A percentile compares a stretch with the other conserved stretches of the same genome.
Conservation (phyloP, 1,139 yeast species). For the Wickerhamomyces sp. region DNA sequence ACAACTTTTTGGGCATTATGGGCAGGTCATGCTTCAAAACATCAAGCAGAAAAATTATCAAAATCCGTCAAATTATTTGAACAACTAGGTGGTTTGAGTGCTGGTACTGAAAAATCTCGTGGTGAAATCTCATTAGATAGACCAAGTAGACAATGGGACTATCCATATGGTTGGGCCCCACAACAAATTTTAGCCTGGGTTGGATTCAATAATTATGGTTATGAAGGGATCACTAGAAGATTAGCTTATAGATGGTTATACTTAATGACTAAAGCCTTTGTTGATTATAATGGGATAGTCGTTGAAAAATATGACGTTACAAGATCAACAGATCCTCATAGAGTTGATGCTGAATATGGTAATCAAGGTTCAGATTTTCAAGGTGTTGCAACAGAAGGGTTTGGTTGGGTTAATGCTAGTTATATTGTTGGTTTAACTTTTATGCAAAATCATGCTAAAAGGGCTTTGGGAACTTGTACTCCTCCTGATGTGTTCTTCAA, state of each 20-base stretch:
- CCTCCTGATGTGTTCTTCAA: constrained; percentile 69
- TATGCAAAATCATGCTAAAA: constrained; percentile 60
- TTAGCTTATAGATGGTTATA: constrained; percentile 83
- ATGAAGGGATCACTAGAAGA: constrained; percentile 58
- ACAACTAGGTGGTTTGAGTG: constrained; percentile 82
- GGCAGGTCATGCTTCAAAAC: constrained; percentile 68
- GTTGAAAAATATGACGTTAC: constrained; percentile 95
- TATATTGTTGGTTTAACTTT: constrained; percentile 70
- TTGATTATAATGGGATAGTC: constrained; percentile 90
- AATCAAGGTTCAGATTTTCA: constrained; percentile 91
- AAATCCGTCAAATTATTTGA: constrained; percentile 65
- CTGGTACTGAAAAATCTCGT: constrained; percentile 75
- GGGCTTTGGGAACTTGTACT: constrained; percentile 80
- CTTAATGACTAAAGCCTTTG: constrained; percentile 88
- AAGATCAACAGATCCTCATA: constrained; percentile 77
- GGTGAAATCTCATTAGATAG: constrained; percentile 66
- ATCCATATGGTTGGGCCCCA: constrained; percentile 98
- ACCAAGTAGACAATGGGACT: constrained; percentile 97
- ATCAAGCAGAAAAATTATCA: constrained; percentile 70
- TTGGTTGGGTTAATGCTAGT: constrained; percentile 95
- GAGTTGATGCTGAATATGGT: constrained; percentile 95
- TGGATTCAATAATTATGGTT: constrained; percentile 76
- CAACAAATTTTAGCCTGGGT: constrained; percentile 95
- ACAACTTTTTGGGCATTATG: constrained; percentile 93
- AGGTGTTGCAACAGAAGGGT: constrained; percentile 95